Evolutionary conservation across 129 eudicot genomes (phyloP), one percentile per base, ranked within the genome.

Genomic region (Flaveria linearis): DNA sequence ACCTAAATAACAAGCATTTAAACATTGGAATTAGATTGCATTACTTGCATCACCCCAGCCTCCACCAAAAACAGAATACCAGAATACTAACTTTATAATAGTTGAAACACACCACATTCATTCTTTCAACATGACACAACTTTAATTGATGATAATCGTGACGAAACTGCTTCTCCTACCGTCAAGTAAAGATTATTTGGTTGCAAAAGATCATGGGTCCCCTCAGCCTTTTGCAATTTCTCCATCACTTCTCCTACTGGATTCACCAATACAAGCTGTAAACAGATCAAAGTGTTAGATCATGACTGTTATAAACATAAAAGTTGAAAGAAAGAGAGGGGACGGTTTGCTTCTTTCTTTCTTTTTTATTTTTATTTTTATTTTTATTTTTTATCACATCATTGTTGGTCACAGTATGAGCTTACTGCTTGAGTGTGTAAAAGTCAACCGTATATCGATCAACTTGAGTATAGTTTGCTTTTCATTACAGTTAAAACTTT

Each of bases 161-260:
- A 77, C 75, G 89, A 80, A 11, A 92, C 91, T 1, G 97, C 97
- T 77, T 92, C 97, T 43, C 91, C 92, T 15, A 92, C 91, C 0
- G 97, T 92, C 89, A 92, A 87, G 92, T 82, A 92, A 42, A 92
- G 88, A 20, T 51, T 62, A 80, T 73, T 85, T 1, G 88, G 85
- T 68, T 84, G 84, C 80, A 82, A 46, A 11, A 85, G 78, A 30
- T 88, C 82, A 7, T 72, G 75, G 5, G 86, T 71, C 43, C 86
- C 96, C 0, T 84, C 91, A 0, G 91, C 84, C 16, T 82, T 74
- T 69, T 85, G 89, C 82, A 89, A 55, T 73, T 89, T 92, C 78
- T 89, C 97, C 72, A 89, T 85, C 82, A 92, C 97, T 74, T 89
- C 96, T 1, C 97, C 96, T 4, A 92, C 76, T 36, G 97, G 97